phyloP scores from a whole-genome alignment of 2,329 filamentous ascomycete genomes.

The Trichoderma sp. region DNA sequence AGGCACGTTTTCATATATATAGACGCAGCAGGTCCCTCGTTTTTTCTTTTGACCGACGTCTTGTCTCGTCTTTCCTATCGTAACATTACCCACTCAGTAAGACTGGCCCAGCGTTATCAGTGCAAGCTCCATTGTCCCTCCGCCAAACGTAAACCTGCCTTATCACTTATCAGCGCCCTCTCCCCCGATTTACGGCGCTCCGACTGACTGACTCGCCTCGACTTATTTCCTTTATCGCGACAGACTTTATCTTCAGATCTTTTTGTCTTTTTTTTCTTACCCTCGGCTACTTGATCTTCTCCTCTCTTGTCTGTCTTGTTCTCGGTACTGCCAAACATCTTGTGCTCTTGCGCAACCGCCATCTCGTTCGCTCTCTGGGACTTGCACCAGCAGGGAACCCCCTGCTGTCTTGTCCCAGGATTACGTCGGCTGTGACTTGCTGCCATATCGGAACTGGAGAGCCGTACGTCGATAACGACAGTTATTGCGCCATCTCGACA shows the following conservation, averaged over 20 bases:
- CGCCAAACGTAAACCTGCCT: background rate
- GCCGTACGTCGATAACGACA: conserved; percentile 20
- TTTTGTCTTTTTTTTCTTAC: background rate
- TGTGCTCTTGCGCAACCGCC: background rate
- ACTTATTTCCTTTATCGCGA: conserved; percentile 1
- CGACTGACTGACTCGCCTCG: conserved; percentile 19
- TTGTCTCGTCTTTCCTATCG: background rate
- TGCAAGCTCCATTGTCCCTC: conserved; percentile 6
- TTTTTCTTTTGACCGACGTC: background rate
- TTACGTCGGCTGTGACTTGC: background rate
- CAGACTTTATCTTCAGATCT: background rate
- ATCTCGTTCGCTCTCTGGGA: background rate
- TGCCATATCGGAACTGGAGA: conserved; percentile 1
- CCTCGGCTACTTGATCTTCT: background rate
- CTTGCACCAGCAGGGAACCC: conserved; percentile 4
- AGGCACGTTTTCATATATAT: background rate
- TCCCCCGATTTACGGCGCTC: conserved; percentile 19
- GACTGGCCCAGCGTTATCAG: conserved; percentile 1
- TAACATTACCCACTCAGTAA: background rate
- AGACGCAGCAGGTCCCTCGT: background rate
- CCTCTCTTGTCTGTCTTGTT: background rate
- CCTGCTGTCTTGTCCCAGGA: background rate
- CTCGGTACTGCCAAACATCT: background rate
- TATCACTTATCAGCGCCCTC: conserved; percentile 21
- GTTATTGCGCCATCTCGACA: conserved; percentile 22